These are phyloP conservation scores for Aotearoamyces nothofagi DNA, from an alignment of 2,329 filamentous ascomycete species.

Conservation along the genomic window DNA sequence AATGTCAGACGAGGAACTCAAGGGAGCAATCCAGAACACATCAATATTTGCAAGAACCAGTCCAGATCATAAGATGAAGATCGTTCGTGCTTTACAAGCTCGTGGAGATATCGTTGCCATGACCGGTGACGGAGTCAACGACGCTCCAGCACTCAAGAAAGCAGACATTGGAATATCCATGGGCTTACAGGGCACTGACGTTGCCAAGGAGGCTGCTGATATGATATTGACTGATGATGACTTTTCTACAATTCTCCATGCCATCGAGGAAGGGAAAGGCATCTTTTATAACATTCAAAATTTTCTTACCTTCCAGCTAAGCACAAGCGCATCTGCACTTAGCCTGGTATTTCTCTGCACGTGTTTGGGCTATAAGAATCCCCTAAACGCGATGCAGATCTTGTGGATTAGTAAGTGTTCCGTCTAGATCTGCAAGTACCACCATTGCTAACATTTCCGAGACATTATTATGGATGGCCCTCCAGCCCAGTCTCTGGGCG, in stretches of 20 bases:
- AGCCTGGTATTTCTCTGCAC: constrained; percentile 87
- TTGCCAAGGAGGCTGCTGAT: constrained; percentile 90
- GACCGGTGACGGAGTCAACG: constrained; percentile 97
- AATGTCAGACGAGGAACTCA: constrained; percentile 76
- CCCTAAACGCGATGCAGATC: constrained; percentile 98
- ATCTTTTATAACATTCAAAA: constrained; percentile 99
- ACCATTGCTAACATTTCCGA: constrained; percentile 22
- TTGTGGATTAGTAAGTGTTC: constrained; percentile 85
- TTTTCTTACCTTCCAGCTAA: constrained; percentile 95
- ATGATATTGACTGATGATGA: constrained; percentile 88
- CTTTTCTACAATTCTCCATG: constrained; percentile 80
- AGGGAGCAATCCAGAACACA: constrained; percentile 71
- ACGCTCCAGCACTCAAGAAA: constrained; percentile 90
- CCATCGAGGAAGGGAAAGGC: constrained; percentile 96
- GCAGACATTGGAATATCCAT: constrained; percentile 97
- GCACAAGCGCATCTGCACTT: constrained; percentile 86
- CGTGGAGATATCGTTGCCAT: constrained; percentile 95
- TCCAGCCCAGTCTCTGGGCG: constrained; percentile 89
- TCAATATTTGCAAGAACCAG: constrained; percentile 94
- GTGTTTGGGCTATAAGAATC: constrained; percentile 83
- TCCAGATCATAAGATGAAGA: constrained; percentile 96
- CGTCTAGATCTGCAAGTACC: neutral
- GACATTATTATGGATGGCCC: constrained; percentile 99
- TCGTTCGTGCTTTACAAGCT: constrained; percentile 78
- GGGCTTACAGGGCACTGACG: constrained; percentile 88